Percentiles rank a stretch among this genome's conserved stretches.
Evolutionary conservation across 805 yeast genomes (phyloP).

Genomic region (Kodamaea hsintzibuensis): DNA sequence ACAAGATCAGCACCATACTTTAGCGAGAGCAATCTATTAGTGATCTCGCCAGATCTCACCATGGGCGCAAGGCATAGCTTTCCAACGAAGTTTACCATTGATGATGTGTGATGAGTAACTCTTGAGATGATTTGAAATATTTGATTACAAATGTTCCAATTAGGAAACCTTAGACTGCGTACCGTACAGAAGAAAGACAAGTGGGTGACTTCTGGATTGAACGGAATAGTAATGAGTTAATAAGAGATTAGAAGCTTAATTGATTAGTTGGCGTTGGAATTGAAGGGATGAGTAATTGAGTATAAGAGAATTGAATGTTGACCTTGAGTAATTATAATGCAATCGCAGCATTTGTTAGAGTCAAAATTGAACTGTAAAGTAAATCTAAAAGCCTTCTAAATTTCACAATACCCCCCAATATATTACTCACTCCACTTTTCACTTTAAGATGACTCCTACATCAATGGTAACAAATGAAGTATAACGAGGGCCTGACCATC

Average conservation of each 20-base stretch:
- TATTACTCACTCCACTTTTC: neutral
- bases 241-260: neutral
- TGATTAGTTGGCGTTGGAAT: neutral
- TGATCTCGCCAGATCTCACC: constrained; percentile 96
- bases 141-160: neutral
- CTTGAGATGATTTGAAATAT: neutral
- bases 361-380: no score
- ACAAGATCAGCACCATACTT: constrained; percentile 90
- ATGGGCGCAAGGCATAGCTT: constrained; percentile 90
- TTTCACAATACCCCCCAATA: neutral
- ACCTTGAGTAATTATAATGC: neutral
- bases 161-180: neutral
- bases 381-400: no score
- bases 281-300: neutral
- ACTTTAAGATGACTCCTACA: neutral
- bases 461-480: neutral
- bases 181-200: neutral
- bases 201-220: neutral
- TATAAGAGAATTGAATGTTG: neutral
- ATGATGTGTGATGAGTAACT: neutral
- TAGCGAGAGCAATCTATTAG: constrained; percentile 78
- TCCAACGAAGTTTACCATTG: constrained; percentile 70
- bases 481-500: neutral
- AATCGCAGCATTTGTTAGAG: neutral
- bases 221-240: neutral